Conservation (phyloP, 768 basidiomycete genomes). For the Boletus reticulatus region DNA sequence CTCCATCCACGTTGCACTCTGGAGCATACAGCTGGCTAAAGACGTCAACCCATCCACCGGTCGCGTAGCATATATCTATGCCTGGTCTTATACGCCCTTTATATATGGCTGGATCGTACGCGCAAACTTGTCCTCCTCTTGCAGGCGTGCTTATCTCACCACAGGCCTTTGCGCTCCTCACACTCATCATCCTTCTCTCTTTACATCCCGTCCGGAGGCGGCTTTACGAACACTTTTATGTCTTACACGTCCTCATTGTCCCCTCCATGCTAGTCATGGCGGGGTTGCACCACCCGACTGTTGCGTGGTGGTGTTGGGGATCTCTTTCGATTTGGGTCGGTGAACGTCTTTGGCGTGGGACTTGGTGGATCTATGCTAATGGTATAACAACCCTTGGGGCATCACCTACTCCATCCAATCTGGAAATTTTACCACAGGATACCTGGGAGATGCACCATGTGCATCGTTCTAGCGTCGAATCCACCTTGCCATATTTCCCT, state of each 20-base stretch:
- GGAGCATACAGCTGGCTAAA: slow-evolving; percentile 62
- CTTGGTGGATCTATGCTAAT: slow-evolving; percentile 60
- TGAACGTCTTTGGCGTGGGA: slow-evolving; percentile 57
- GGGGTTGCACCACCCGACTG: slow-evolving; percentile 64
- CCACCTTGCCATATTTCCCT: neutral
- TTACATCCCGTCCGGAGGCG: slow-evolving; percentile 47
- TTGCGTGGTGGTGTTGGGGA: slow-evolving; percentile 68
- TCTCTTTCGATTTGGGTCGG: slow-evolving; percentile 60
- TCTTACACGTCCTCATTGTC: slow-evolving; percentile 60
- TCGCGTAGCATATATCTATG: slow-evolving; percentile 45
- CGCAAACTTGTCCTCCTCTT: slow-evolving; percentile 9
- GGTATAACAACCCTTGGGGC: slow-evolving; percentile 32
- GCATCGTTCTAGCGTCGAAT: slow-evolving; percentile 4
- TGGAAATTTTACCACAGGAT: slow-evolving; percentile 7
- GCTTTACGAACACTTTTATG: slow-evolving; percentile 66
- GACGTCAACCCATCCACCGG: slow-evolving; percentile 46
- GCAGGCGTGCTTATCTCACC: slow-evolving; percentile 1
- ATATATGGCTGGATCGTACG: slow-evolving; percentile 58
- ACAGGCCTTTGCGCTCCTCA: slow-evolving; percentile 57
- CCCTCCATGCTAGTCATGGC: slow-evolving; percentile 58
- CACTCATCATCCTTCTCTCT: slow-evolving; percentile 51
- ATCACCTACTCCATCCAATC: neutral
- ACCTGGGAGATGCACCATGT: slow-evolving; percentile 27
- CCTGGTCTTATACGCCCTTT: slow-evolving; percentile 61
- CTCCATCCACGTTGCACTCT: slow-evolving; percentile 58